Evolutionary conservation across 345 rosid genomes (phyloP), one percentile per base, ranked within the genome.

Genomic region (Sisymbrium irio): DNA sequence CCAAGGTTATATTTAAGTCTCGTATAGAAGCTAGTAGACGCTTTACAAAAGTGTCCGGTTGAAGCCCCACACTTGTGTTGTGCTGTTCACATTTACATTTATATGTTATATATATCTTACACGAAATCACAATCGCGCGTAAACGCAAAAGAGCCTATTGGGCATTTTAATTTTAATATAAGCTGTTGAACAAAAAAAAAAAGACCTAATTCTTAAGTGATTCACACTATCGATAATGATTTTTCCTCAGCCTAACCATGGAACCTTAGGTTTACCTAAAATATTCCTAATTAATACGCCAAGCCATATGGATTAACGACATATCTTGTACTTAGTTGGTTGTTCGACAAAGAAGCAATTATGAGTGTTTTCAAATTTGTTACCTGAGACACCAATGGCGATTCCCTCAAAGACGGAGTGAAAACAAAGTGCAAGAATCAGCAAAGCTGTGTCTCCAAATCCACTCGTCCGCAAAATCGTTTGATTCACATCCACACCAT

Each of bases 351-450:
- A 60, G 20, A 51, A 41, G 56, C 13, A 33, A 47, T 33, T 44
- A 14, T 50, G 14, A 30, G 18, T 30, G 30, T 37, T 46, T 27
- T 5, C 20, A 18, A 35, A 18, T 20, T 1, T 7, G n/a, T 42
- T 85, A 87, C 92, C 96, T 57, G 97, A 77, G 49, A 89, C 86
- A 44, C 98, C 98, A 68, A 93, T 78, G 6, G 97, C 98, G 11
- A 90, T 93, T 6, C 98, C 98, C 78, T 90, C 97, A 55, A 93
- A 93, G 37, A 93, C 65, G 0, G 98, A 93, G 63, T 93, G 97
- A 58, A 89, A 90, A 74, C 93, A 93, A 19, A 90, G 78, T 35
- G 96, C 98, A 47, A 78, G 46, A 56, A 93, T 89, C 33, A 93
- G 86, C 41, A 93, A 83, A 8, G 90, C 64, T 14, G 97, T 86